Evolutionary conservation across 2,329 filamentous ascomycete species (phyloP), one percentile per base, ranked within the genome.

Genomic region (Cladophialophora immunda): DNA sequence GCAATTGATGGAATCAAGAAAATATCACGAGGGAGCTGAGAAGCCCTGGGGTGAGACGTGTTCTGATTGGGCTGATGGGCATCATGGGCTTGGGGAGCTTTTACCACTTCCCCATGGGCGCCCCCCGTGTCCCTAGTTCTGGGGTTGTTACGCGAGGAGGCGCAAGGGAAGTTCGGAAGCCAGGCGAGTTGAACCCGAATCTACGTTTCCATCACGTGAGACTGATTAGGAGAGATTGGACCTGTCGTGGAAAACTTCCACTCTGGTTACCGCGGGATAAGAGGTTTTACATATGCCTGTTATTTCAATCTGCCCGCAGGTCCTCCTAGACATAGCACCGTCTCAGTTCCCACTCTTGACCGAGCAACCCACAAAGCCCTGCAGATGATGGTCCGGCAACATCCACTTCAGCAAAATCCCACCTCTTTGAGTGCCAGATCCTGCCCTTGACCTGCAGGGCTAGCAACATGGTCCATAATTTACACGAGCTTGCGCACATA

Each of bases 401-500:
- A 50, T 4, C 1, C 22, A 22, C 45, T 25, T 5, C 45, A 17
- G 45, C 45, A 50, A 25, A 25, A 11, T 50, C 2, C 19, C 19
- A 15, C 9, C 22, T 25, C 9, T 50, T 45, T 13, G 17, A 25
- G 4, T 22, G 6, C 45, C 45, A 50, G 8, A 50, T 22, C 22
- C 22, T 25, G 45, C 45, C 45, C 38, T n/a, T 19, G 38, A 38
- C 38, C 17, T 41, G 38, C 45, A 50, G 45, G 45, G 22, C 19
- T 25, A 25, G 45, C 45, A 50, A 50, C 17, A 11, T 3, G 45
- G 11, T 25, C 8, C 45, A 50, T 22, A 50, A 11, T 27, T 61
- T 54, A 68, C 8, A 65, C 58, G 54, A 71, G 36, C 55, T 69
- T 71, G 15, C 68, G 65, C 11, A 73, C 70, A 56, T 73, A 71